Evolutionary conservation across 768 basidiomycete species (phyloP).

Genomic region (Suillus hirtellus): DNA sequence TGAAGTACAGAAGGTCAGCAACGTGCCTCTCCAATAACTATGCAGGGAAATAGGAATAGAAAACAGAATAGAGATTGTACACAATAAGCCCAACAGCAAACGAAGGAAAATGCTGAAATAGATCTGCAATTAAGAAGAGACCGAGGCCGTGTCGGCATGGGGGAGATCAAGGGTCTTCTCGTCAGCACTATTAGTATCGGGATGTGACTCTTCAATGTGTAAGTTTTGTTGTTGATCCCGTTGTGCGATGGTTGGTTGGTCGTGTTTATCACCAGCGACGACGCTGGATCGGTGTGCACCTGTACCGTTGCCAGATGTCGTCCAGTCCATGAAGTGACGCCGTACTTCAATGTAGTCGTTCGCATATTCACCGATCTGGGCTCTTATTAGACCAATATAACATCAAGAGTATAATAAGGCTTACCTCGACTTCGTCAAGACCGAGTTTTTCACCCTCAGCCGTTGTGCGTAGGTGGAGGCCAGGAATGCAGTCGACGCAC

Average conservation of each 20-base stretch:
- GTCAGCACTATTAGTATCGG: not conserved
- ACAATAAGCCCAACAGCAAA: too few species aligned
- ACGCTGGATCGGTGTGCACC: constrained; percentile 9
- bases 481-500: constrained; percentile 55
- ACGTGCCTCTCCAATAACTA: not conserved
- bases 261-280: constrained; percentile 40
- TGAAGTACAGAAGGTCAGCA: not conserved
- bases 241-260: constrained; percentile 30
- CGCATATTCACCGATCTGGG: constrained; percentile 67
- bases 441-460: constrained; percentile 61
- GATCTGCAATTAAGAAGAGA: not conserved
- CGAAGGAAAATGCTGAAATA: not conserved
- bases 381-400: not conserved
- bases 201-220: constrained; percentile 16
- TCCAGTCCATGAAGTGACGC: constrained; percentile 62
- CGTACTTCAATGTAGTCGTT: constrained; percentile 70
- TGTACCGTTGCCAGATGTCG: constrained; percentile 28
- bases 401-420: constrained; percentile 15
- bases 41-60: not conserved
- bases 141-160: not conserved
- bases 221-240: constrained; percentile 4
- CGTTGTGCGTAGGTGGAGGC: constrained; percentile 53
- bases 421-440: constrained; percentile 72
- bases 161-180: not conserved
- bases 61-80: not conserved